A percentile compares a stretch with the other conserved stretches of the same genome.
These are phyloP conservation scores for Saccharomyces paradoxus DNA, from an alignment of 805 yeast species.

Conservation along the genomic window DNA sequence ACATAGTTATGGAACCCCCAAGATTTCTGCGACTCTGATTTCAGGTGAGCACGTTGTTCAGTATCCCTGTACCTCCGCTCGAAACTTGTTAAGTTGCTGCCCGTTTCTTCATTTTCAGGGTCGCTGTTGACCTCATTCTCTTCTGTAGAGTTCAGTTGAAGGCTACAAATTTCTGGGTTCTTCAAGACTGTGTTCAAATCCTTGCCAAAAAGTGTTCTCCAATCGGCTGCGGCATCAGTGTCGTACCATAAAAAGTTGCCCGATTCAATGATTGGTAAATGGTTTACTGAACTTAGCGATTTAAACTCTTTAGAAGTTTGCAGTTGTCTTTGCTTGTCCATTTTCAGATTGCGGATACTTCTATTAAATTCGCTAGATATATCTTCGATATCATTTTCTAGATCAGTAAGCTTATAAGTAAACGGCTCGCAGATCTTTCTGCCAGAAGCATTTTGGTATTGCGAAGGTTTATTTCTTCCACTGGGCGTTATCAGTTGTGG, in stretches of 20 bases:
- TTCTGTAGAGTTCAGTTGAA: not conserved
- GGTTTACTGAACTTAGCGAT: not conserved
- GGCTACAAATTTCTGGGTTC: not conserved
- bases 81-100: not conserved
- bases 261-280: not conserved
- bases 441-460: not conserved
- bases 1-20: slow-evolving; percentile 17
- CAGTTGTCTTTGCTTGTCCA: not conserved
- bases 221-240: not conserved
- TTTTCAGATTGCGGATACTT: not conserved
- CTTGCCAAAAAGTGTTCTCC: not conserved
- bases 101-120: not conserved
- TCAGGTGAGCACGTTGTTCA: not conserved
- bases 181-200: not conserved
- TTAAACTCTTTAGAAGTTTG: not conserved
- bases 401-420: not conserved
- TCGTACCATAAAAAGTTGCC: not conserved
- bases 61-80: not conserved
- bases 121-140: not conserved
- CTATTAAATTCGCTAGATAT: not conserved
- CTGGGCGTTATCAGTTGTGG: not conserved
- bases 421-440: not conserved
- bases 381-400: not conserved
- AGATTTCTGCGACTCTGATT: slow-evolving; percentile 2
- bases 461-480: not conserved